Conservation (phyloP, 1,139 yeast species). For the Ogataea hybrid region DNA sequence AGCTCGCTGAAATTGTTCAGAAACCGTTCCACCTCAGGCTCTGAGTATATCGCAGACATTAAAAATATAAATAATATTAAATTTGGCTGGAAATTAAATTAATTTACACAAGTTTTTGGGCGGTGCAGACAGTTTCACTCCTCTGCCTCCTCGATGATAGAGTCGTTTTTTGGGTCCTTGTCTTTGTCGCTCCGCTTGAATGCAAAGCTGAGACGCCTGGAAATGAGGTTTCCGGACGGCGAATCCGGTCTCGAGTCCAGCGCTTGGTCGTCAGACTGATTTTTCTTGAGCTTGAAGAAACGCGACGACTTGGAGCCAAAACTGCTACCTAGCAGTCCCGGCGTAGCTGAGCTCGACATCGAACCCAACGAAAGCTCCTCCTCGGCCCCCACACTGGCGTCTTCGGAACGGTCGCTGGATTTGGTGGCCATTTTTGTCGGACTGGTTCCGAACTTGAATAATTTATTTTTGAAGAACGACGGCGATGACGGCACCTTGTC, state of each 20-base stretch:
- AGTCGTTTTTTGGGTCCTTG: conserved; percentile 13
- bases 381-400: conserved; percentile 26
- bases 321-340: conserved; percentile 18
- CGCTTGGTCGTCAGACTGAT: conserved; percentile 6
- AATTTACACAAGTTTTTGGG: neutral
- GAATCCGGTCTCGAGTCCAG: conserved; percentile 7
- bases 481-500: conserved; percentile 25
- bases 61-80: neutral
- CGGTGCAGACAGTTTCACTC: conserved; percentile 7
- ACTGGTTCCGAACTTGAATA: conserved; percentile 31
- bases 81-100: neutral
- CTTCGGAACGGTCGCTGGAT: conserved; percentile 20
- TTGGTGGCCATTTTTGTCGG: conserved; percentile 30
- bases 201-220: conserved; percentile 22
- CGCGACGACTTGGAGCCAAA: conserved; percentile 29
- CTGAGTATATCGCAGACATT: conserved; percentile 17
- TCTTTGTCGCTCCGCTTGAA: conserved; percentile 21
- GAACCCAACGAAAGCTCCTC: conserved; percentile 9
- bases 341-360: conserved; percentile 1
- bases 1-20: conserved; percentile 32
- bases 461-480: conserved; percentile 28
- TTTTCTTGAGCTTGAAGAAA: conserved; percentile 28
- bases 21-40: conserved; percentile 33
- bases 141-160: conserved; percentile 16
- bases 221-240: conserved; percentile 14